Conservation (phyloP, 345 rosid genomes). For the Arabis alpina region DNA sequence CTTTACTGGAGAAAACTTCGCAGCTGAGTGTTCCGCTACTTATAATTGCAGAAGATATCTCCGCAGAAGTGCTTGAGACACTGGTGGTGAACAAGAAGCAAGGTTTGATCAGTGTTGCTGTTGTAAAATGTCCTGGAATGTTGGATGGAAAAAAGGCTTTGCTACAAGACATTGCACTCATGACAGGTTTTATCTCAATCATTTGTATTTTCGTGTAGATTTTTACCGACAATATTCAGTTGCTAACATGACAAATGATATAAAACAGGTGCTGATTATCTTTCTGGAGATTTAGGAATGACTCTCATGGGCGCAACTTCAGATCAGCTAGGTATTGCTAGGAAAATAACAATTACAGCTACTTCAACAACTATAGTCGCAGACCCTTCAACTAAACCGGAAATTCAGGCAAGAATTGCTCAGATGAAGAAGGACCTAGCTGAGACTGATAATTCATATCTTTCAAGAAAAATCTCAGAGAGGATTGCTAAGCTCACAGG, state of each 20-base stretch:
- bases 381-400: constrained; percentile 83
- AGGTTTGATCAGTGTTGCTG: constrained; percentile 82
- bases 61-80: constrained; percentile 68
- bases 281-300: constrained; percentile 75
- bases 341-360: constrained; percentile 67
- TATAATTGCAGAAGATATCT: constrained; percentile 78
- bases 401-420: constrained; percentile 82
- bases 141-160: constrained; percentile 77
- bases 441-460: constrained; percentile 64
- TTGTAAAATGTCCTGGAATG: constrained; percentile 80
- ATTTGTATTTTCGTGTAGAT: background rate
- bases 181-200: constrained; percentile 59
- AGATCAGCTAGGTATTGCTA: constrained; percentile 92
- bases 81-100: constrained; percentile 72
- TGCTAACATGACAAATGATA: constrained; percentile 24
- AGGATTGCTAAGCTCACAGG: constrained; percentile 90
- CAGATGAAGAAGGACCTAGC: constrained; percentile 93
- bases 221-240: background rate
- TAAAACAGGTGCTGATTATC: constrained; percentile 80
- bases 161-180: constrained; percentile 86
- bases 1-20: constrained; percentile 73
- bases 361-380: constrained; percentile 85
- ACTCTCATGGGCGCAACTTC: constrained; percentile 64
- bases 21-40: constrained; percentile 82
- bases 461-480: constrained; percentile 71